Conservation (phyloP, 208 protist species). For the Zelonia costaricensis region DNA sequence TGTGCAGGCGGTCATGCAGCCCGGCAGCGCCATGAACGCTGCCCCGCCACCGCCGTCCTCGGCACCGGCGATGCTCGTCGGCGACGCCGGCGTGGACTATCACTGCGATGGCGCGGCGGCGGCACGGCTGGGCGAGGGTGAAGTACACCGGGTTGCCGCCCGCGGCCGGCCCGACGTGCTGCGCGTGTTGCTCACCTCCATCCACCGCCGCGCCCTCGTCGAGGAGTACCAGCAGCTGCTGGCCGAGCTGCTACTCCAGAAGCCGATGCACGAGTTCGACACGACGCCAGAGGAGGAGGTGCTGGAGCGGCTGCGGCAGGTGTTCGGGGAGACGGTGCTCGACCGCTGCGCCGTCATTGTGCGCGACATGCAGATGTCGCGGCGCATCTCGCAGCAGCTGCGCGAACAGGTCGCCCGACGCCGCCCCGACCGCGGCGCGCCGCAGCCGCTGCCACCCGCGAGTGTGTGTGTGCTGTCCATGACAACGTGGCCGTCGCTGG, state of each 20-base stretch:
- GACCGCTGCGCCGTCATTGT: conserved; percentile 83
- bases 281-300: conserved; percentile 83
- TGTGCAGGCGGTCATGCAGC: conserved; percentile 79
- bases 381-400: conserved; percentile 67
- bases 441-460: conserved; percentile 3
- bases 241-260: conserved; percentile 66
- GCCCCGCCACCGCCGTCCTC: conserved; percentile 15
- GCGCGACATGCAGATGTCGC: conserved; percentile 80
- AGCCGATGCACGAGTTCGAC: conserved; percentile 79
- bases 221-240: conserved; percentile 79
- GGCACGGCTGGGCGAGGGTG: background rate
- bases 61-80: background rate
- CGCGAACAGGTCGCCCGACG: conserved; percentile 27
- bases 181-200: conserved; percentile 76
- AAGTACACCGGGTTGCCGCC: conserved; percentile 12
- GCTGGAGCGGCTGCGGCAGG: conserved; percentile 84
- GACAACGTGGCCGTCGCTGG: conserved; percentile 62
- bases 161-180: conserved; percentile 68
- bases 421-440: background rate
- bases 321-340: conserved; percentile 76
- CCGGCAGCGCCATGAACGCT: conserved; percentile 38
- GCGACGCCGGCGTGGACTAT: conserved; percentile 14
- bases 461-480: conserved; percentile 77
- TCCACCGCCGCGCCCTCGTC: conserved; percentile 60
- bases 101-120: background rate